Conservation (phyloP, 2,329 filamentous ascomycete genomes). For the Fusarium sp. region DNA sequence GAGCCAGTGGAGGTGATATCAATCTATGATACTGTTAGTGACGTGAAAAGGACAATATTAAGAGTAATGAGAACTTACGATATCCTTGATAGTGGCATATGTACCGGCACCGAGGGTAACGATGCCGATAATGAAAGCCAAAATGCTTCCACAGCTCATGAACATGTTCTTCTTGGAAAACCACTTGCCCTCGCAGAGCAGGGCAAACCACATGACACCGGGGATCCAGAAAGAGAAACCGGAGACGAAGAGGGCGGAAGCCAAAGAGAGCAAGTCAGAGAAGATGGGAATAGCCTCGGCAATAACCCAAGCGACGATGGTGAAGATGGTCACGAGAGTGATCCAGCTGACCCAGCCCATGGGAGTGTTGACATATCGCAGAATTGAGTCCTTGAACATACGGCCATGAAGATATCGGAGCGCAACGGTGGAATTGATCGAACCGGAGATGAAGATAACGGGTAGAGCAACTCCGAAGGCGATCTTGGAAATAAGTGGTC, state of each 20-base stretch:
- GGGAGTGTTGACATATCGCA: constrained; percentile 37
- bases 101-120: constrained; percentile 41
- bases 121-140: constrained; percentile 37
- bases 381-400: constrained; percentile 40
- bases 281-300: constrained; percentile 42
- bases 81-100: constrained; percentile 42
- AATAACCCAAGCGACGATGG: constrained; percentile 39
- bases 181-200: constrained; percentile 40
- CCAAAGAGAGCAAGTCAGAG: constrained; percentile 37
- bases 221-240: constrained; percentile 43
- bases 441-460: constrained; percentile 53
- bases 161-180: constrained; percentile 38
- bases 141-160: constrained; percentile 35
- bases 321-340: constrained; percentile 31
- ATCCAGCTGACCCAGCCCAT: constrained; percentile 43
- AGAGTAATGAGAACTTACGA: constrained; percentile 10
- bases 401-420: constrained; percentile 40
- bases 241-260: constrained; percentile 36
- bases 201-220: constrained; percentile 36
- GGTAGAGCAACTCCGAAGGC: constrained; percentile 78
- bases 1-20: constrained; percentile 30
- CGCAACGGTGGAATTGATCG: constrained; percentile 40
- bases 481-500: constrained; percentile 71
- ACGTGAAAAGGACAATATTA: accelerated
- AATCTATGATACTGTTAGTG: constrained; percentile 24